Evolutionary conservation across 495 filamentous ascomycete species (phyloP).

Genomic region (Parathielavia hyrcaniae): DNA sequence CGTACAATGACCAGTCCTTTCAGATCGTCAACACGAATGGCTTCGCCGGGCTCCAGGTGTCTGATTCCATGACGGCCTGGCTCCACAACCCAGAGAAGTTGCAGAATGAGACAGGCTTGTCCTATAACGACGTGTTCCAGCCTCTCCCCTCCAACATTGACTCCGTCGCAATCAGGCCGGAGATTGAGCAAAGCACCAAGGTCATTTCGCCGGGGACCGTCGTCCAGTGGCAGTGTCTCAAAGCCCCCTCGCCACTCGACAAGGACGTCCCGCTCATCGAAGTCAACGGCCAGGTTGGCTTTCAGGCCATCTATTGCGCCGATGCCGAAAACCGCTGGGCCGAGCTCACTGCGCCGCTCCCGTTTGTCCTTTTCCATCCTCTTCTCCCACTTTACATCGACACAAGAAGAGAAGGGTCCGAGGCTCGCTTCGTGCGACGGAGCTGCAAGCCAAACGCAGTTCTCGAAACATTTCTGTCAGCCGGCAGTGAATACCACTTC

Average conservation of each 20-base stretch:
- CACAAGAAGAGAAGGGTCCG: conserved; percentile 73
- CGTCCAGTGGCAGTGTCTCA: conserved; percentile 66
- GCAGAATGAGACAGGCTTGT: conserved; percentile 39
- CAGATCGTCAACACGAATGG: conserved; percentile 55
- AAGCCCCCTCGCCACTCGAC: conserved; percentile 49
- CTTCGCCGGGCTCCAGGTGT: conserved; percentile 61
- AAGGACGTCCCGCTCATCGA: conserved; percentile 73
- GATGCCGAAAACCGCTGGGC: conserved; percentile 70
- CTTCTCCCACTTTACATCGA: conserved; percentile 85
- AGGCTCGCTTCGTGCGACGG: conserved; percentile 74
- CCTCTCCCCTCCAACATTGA: conserved; percentile 36
- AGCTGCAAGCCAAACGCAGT: conserved; percentile 82
- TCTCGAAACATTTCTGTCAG: conserved; percentile 74
- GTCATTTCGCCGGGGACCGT: conserved; percentile 37
- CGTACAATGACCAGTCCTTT: conserved; percentile 60
- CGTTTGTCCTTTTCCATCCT: conserved; percentile 79
- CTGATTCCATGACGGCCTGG: conserved; percentile 65
- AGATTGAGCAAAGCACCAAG: conserved; percentile 42
- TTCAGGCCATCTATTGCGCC: conserved; percentile 67
- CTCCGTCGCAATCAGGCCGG: conserved; percentile 29
- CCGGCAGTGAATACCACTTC: conserved; percentile 72
- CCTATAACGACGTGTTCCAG: conserved; percentile 48
- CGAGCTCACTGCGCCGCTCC: conserved; percentile 68
- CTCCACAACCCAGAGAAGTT: conserved; percentile 55
- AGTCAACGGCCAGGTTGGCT: conserved; percentile 77